phyloP scores from a whole-genome alignment of 2,329 filamentous ascomycete species.

The Aspergillus uvarum region DNA sequence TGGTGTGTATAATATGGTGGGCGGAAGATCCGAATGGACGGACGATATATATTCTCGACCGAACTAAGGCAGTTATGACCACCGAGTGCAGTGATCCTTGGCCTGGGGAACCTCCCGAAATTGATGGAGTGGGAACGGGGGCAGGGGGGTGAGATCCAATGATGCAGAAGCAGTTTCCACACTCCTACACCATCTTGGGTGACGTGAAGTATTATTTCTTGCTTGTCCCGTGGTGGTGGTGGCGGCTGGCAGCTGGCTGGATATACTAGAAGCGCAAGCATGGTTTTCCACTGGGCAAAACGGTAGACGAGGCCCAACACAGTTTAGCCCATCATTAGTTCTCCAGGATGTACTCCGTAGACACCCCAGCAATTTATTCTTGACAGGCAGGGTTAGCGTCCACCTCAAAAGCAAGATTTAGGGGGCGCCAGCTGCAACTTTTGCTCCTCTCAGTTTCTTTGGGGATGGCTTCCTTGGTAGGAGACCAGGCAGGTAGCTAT shows the following conservation, averaged over 20 bases:
- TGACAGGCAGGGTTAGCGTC: background rate
- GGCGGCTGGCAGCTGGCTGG: background rate
- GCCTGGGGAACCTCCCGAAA: background rate
- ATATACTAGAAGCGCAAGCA: background rate
- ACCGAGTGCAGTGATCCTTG: background rate
- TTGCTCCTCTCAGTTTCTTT: background rate
- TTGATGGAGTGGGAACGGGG: background rate
- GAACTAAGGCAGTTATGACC: background rate
- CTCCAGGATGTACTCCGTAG: too few relatives aligned
- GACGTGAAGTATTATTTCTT: background rate
- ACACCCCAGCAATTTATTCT: background rate
- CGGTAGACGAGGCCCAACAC: conserved; percentile 2
- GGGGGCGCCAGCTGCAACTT: background rate
- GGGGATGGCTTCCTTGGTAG: background rate
- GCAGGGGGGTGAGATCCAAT: background rate
- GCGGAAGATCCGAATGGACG: background rate
- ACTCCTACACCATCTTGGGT: background rate
- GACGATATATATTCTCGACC: background rate
- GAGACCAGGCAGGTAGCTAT: background rate
- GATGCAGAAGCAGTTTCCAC: background rate
- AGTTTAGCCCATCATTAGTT: background rate
- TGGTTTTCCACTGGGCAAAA: background rate
- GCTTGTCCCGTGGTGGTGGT: background rate
- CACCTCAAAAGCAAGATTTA: background rate
- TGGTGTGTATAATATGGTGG: background rate